Conservation (phyloP, 768 basidiomycete genomes). For the Hortiboletus campestris region DNA sequence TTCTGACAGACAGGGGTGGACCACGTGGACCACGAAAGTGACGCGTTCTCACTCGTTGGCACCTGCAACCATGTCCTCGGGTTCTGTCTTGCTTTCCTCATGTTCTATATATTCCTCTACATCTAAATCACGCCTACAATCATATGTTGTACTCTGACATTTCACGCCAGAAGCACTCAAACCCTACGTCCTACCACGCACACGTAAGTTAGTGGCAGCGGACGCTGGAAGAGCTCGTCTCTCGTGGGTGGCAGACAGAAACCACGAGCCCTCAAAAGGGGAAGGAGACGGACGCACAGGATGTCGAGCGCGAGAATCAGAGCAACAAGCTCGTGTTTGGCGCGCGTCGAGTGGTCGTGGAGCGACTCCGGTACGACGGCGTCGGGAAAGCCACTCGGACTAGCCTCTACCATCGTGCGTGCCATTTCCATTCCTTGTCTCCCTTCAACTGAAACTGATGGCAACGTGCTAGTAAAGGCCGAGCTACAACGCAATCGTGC, state of each 20-base stretch:
- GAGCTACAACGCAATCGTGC: slow-evolving; percentile 52
- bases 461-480: slow-evolving; percentile 57
- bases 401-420: slow-evolving; percentile 75
- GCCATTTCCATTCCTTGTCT: slow-evolving; percentile 20
- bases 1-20: no score
- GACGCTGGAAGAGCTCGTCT: slow-evolving; percentile 60
- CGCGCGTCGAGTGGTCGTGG: slow-evolving; percentile 53
- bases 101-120: slow-evolving; percentile 29
- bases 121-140: slow-evolving; percentile 55
- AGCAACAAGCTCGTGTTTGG: slow-evolving; percentile 59
- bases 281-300: slow-evolving; percentile 8
- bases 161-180: slow-evolving; percentile 77
- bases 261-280: slow-evolving; percentile 10
- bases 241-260: slow-evolving; percentile 50
- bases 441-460: slow-evolving; percentile 19
- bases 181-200: slow-evolving; percentile 77
- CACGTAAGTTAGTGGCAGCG: slow-evolving; percentile 88
- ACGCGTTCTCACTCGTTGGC: not conserved
- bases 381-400: slow-evolving; percentile 73
- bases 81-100: slow-evolving; percentile 16
- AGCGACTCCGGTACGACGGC: slow-evolving; percentile 60
- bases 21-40: no score
- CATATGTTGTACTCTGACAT: slow-evolving; percentile 91
- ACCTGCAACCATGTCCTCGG: slow-evolving; percentile 19
- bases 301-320: slow-evolving; percentile 13